phyloP scores from a whole-genome alignment of 1,139 yeast species.

The Arxiozyma slooffiae region DNA sequence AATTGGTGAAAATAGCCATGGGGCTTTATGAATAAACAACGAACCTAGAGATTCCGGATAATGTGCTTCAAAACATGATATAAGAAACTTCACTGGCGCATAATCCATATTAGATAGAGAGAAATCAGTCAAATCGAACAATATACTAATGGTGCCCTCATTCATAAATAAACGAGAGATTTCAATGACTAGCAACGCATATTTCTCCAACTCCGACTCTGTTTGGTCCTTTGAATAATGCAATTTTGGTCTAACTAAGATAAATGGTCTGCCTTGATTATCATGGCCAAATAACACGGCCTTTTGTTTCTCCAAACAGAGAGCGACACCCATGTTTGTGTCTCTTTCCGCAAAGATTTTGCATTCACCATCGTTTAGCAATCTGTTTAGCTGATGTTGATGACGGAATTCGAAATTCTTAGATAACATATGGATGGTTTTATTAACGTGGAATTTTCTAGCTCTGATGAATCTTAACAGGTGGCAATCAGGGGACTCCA shows the following conservation, averaged over 20 bases:
- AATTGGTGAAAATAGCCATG: constrained; percentile 79
- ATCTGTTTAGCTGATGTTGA: constrained; percentile 47
- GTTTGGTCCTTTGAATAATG: constrained; percentile 67
- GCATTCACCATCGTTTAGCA: constrained; percentile 55
- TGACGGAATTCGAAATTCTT: constrained; percentile 64
- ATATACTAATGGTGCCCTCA: constrained; percentile 56
- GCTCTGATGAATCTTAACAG: constrained; percentile 61
- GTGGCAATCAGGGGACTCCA: constrained; percentile 63
- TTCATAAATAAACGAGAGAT: constrained; percentile 52
- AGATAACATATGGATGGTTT: constrained; percentile 56
- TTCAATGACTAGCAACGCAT: constrained; percentile 61
- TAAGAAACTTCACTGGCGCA: constrained; percentile 67
- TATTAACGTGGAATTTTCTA: constrained; percentile 60
- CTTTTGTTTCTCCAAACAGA: constrained; percentile 43
- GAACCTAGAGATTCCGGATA: constrained; percentile 79
- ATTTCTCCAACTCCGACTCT: constrained; percentile 55
- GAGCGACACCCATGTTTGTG: constrained; percentile 26
- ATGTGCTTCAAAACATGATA: constrained; percentile 71
- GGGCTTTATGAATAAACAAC: constrained; percentile 74
- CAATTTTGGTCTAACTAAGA: constrained; percentile 58
- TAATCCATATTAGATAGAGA: constrained; percentile 77
- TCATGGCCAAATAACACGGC: constrained; percentile 60
- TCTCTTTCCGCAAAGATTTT: constrained; percentile 26
- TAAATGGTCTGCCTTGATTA: constrained; percentile 55
- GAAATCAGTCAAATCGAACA: constrained; percentile 70